phyloP scores from a whole-genome alignment of 495 filamentous ascomycete species.

The Hypoxylon fragiforme region DNA sequence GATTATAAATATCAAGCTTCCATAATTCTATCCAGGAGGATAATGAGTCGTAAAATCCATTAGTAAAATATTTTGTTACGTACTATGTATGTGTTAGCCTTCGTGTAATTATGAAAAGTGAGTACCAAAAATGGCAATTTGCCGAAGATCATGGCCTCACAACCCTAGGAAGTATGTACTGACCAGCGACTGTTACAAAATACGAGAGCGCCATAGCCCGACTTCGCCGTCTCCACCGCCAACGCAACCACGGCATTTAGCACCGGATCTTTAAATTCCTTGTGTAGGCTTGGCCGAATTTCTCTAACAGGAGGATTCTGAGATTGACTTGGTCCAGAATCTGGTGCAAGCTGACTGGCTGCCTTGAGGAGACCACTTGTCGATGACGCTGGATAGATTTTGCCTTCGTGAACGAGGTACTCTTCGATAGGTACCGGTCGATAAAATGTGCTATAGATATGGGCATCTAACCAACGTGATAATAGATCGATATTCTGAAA shows the following conservation, averaged over 20 bases:
- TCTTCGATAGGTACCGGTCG: slow-evolving; percentile 76
- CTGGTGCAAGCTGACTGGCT: slow-evolving; percentile 54
- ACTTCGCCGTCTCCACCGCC: slow-evolving; percentile 64
- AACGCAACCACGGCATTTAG: slow-evolving; percentile 73
- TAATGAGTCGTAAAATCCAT: neutral
- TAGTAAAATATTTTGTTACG: slow-evolving; percentile 1
- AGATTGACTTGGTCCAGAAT: slow-evolving; percentile 35
- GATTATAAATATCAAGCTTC: neutral
- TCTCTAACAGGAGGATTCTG: slow-evolving; percentile 46
- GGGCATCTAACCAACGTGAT: slow-evolving; percentile 72
- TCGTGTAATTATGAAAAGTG: neutral
- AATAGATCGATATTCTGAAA: slow-evolving; percentile 71
- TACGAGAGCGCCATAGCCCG: slow-evolving; percentile 72
- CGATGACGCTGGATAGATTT: slow-evolving; percentile 66
- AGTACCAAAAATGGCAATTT: neutral
- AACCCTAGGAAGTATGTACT: neutral
- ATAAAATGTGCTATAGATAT: slow-evolving; percentile 73
- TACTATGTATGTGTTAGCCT: slow-evolving; percentile 25
- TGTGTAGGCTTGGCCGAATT: slow-evolving; percentile 58
- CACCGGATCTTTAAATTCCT: slow-evolving; percentile 64
- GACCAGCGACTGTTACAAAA: slow-evolving; percentile 70
- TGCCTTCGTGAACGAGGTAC: slow-evolving; percentile 74
- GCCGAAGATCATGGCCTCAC: neutral
- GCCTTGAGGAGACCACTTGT: slow-evolving; percentile 66
- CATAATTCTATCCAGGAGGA: neutral